Conservation (phyloP, 2,329 filamentous ascomycete genomes). For the Calonectria pseudoreteaudii region DNA sequence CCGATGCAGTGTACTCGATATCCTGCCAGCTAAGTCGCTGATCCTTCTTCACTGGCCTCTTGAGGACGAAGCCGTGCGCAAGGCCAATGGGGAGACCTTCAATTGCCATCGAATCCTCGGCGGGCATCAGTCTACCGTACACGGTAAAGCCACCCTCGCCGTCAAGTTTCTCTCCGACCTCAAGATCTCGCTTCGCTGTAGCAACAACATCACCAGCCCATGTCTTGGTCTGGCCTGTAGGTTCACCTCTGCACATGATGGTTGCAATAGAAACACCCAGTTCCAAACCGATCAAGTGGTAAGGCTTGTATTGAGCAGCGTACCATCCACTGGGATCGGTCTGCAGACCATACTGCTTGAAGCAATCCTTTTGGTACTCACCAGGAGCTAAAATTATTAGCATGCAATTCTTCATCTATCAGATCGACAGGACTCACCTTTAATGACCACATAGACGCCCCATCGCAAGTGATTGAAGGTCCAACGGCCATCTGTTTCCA, state of each 20-base stretch:
- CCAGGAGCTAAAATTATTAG: slow-evolving; percentile 43
- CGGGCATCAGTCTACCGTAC: slow-evolving; percentile 57
- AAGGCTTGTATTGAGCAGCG: slow-evolving; percentile 59
- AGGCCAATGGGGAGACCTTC: slow-evolving; percentile 57
- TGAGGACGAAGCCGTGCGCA: slow-evolving; percentile 55
- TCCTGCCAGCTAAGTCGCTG: slow-evolving; percentile 57
- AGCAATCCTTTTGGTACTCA: slow-evolving; percentile 56
- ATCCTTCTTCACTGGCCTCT: slow-evolving; percentile 54
- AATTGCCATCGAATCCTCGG: slow-evolving; percentile 53
- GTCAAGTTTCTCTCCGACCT: slow-evolving; percentile 57
- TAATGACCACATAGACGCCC: slow-evolving; percentile 59
- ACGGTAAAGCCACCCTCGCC: slow-evolving; percentile 59
- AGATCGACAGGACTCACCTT: slow-evolving; percentile 30
- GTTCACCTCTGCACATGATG: slow-evolving; percentile 59
- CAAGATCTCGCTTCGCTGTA: slow-evolving; percentile 58
- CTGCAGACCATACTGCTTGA: slow-evolving; percentile 58
- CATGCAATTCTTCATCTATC: no score
- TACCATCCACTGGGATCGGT: slow-evolving; percentile 54
- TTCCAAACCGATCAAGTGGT: slow-evolving; percentile 60
- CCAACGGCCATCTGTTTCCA: slow-evolving; percentile 56
- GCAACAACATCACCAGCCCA: slow-evolving; percentile 59
- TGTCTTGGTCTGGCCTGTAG: slow-evolving; percentile 57
- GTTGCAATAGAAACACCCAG: slow-evolving; percentile 56
- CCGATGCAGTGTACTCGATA: slow-evolving; percentile 55
- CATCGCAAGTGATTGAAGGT: slow-evolving; percentile 55